These are phyloP conservation scores for Neolecta irregularis DNA, from an alignment of 1,139 yeast species.

Conservation along the genomic window DNA sequence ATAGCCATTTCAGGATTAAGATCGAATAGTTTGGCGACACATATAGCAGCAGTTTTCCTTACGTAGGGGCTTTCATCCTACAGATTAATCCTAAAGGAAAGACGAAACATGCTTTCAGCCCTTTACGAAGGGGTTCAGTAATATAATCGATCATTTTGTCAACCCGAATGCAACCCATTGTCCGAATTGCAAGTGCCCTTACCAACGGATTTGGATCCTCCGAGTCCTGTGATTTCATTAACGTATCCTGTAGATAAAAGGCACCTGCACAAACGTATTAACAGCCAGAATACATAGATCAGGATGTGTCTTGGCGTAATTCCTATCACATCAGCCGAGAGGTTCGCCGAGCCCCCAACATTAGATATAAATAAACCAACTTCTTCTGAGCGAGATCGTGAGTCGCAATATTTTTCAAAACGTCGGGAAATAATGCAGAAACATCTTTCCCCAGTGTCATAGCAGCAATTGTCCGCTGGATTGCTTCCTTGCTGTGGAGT, in stretches of 20 bases:
- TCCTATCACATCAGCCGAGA: slow-evolving; percentile 21
- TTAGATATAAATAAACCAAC: slow-evolving; percentile 79
- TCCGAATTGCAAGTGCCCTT: slow-evolving; percentile 88
- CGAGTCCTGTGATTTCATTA: slow-evolving; percentile 44
- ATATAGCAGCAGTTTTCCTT: slow-evolving; percentile 90
- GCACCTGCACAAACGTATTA: slow-evolving; percentile 65
- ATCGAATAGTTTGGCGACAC: slow-evolving; percentile 91
- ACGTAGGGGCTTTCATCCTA: slow-evolving; percentile 90
- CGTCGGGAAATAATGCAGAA: slow-evolving; percentile 86
- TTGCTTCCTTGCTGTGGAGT: slow-evolving; percentile 62
- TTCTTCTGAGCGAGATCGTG: slow-evolving; percentile 94
- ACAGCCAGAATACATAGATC: slow-evolving; percentile 92
- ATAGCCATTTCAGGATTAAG: slow-evolving; percentile 65
- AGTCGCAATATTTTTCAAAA: slow-evolving; percentile 89
- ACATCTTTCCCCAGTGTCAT: slow-evolving; percentile 99
- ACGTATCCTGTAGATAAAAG: neutral
- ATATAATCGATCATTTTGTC: slow-evolving; percentile 90
- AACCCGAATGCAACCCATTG: slow-evolving; percentile 97
- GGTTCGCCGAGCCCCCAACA: slow-evolving; percentile 26
- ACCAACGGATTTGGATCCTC: slow-evolving; percentile 95
- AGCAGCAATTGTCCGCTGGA: slow-evolving; percentile 90
- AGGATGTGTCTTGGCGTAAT: slow-evolving; percentile 91
- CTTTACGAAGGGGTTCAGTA: slow-evolving; percentile 74
- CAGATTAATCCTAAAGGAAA: neutral
- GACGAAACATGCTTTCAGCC: slow-evolving; percentile 32